A percentile compares a stretch with the other conserved stretches of the same genome.
Evolutionary conservation across 2,329 filamentous ascomycete species (phyloP).

Genomic region (Pyrenophora seminiperda): DNA sequence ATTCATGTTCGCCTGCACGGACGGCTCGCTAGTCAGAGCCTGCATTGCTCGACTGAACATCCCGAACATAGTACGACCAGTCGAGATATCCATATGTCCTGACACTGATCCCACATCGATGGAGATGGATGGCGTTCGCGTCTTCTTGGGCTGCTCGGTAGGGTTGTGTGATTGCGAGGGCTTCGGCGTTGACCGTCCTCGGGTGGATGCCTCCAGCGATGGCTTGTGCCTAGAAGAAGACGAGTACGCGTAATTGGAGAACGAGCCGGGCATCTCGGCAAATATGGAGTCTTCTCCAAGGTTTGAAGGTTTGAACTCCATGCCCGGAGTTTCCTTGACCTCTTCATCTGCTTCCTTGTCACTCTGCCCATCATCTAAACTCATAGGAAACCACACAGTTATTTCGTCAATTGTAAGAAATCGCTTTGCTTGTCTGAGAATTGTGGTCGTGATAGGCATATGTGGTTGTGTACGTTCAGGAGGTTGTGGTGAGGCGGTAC

Average conservation of each 20-base stretch:
- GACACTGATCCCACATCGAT: conserved; percentile 44
- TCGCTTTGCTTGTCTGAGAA: conserved; percentile 35
- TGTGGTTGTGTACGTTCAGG: conserved; percentile 8
- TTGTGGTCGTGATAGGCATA: not conserved
- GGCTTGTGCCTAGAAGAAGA: conserved; percentile 39
- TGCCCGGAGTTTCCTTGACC: conserved; percentile 16
- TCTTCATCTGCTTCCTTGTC: conserved; percentile 11
- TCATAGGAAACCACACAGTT: conserved; percentile 47
- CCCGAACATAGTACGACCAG: conserved; percentile 41
- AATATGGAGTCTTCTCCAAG: conserved; percentile 46
- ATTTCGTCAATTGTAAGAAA: conserved; percentile 47
- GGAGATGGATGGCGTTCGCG: conserved; percentile 24
- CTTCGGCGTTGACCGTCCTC: conserved; percentile 22
- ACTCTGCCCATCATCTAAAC: conserved; percentile 23
- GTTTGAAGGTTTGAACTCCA: conserved; percentile 36
- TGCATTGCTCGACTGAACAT: conserved; percentile 35
- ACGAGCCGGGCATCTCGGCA: conserved; percentile 53
- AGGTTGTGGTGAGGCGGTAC: conserved; percentile 23
- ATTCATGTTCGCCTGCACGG: not conserved
- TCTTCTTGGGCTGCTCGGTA: conserved; percentile 14
- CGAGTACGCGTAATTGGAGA: conserved; percentile 55
- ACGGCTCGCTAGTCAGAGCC: conserved; percentile 22
- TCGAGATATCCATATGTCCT: conserved; percentile 44
- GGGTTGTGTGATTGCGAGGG: conserved; percentile 5
- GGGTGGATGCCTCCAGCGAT: conserved; percentile 30